Evolutionary conservation across 2,329 filamentous ascomycete genomes (phyloP), one percentile per base, ranked within the genome.

Genomic region (Colletotrichum tropicale): DNA sequence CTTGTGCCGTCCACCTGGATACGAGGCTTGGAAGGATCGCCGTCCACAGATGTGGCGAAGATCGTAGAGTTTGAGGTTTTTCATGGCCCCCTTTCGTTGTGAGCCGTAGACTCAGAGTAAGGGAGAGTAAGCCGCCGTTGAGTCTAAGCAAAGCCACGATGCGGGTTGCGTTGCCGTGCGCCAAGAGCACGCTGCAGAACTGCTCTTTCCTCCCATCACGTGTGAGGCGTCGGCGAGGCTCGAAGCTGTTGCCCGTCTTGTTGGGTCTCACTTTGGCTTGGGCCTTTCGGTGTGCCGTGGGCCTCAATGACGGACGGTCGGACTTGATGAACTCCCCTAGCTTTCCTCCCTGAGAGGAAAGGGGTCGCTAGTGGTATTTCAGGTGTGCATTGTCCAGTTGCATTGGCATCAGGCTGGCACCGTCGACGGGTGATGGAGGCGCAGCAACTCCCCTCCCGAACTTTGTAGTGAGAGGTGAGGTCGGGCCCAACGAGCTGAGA

Each of bases 401-500:
- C 52, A 60, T 60, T 68, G 69, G 43, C 64, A 30, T 48, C 66
- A 43, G 69, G 26, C 24, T 36, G 30, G 55, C 69, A 64, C 73
- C 62, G 34, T 72, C 30, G 55, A 72, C 69, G 69, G 69, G 26
- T 70, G 69, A 48, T 48, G 55, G 62, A 21, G 72, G 69, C 73
- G 73, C 62, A 71, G 72, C 68, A 70, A 32, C n/a, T 62, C 15
- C n/a, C 48, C 55, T 43, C 24, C 64, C 64, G 56, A 56, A 43
- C 32, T 67, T 58, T 55, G 26, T 66, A 16, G 30, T 28, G n/a
- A 66, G n/a, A 15, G 18, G 32, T 26, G 56, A 60, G 26, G 34
- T 32, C 18, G n/a, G 26, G 6, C 32, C 12, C 55, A 32, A 30
- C n/a, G 66, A 43, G 13, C 61, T 43, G n/a, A 32, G 30, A 60